Evolutionary conservation across 1,284 basidiomycete genomes (phyloP), one percentile per base, ranked within the genome.

Genomic region (Ganoderma leucocontextum): DNA sequence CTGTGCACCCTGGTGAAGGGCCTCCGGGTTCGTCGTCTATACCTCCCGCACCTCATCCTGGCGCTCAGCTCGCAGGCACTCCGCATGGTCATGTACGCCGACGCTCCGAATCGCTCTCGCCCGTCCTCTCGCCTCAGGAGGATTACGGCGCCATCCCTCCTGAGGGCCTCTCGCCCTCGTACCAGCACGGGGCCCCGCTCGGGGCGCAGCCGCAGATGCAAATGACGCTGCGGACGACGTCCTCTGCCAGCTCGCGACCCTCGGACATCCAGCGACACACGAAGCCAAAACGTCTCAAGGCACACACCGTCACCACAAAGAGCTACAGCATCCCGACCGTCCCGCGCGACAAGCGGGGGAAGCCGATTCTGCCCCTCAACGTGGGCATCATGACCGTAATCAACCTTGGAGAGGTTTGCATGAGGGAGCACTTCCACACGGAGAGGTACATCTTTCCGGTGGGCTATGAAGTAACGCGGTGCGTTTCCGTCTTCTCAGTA

Each of bases 381-480:
- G 91, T 94, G 19, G 92, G 92, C 38, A 94, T 94, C 75, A 93
- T 94, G 91, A 92, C 91, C 1, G 89, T 94, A 25, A 82, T 89
- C 66, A 87, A 77, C 67, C 82, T 95, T 0, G 93, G 93, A 5
- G 85, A 88, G 70, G 87, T 94, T 5, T 93, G 91, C 75, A 88
- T 90, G 87, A 84, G 91, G 58, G 91, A 94, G 73, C 91, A 93
- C 77, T 94, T 94, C 75, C 91, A 93, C 77, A 93, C 93, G 0
- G 92, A 94, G 77, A 83, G 93, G 67, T 94, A 94, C 77, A 94
- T 95, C 72, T 95, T 93, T 75, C 93, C 93, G 22, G 90, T 94
- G 60, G 92, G 92, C 22, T 95, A 94, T 76, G 91, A 93, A 77
- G 92, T 93, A 5, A 91, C 88, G 4, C 84, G 92, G 92, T 92